Conservation (phyloP, 495 filamentous ascomycete genomes). For the Daldinia concentrica region DNA sequence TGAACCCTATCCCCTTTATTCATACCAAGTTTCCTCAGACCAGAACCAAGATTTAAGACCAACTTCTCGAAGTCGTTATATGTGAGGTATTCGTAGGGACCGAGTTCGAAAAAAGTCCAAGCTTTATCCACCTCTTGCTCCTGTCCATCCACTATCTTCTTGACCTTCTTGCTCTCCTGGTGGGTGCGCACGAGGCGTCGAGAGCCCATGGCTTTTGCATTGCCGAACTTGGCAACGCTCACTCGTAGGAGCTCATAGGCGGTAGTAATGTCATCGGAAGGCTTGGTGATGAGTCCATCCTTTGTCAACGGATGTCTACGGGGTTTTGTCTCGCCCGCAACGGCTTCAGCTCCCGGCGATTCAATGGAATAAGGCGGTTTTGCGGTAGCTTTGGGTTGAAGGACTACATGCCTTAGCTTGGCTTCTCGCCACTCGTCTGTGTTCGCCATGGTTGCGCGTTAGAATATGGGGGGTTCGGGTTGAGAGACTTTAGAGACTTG, state of each 20-base stretch:
- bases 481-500: neutral
- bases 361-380: conserved; percentile 81
- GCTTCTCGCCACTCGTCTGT: conserved; percentile 48
- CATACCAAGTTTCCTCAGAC: conserved; percentile 82
- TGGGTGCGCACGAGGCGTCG: conserved; percentile 86
- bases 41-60: conserved; percentile 76
- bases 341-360: conserved; percentile 72
- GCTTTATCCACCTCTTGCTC: conserved; percentile 92
- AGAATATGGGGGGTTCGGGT: neutral
- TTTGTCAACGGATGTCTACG: conserved; percentile 78
- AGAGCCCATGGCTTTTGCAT: conserved; percentile 83
- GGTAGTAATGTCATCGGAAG: conserved; percentile 78
- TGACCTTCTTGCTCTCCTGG: conserved; percentile 93
- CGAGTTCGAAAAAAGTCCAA: conserved; percentile 96
- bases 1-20: conserved; percentile 77
- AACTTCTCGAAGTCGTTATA: conserved; percentile 89
- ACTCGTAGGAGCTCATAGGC: conserved; percentile 85
- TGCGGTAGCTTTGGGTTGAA: conserved; percentile 66
- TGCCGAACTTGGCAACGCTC: conserved; percentile 83
- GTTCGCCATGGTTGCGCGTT: conserved; percentile 32
- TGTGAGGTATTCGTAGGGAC: conserved; percentile 83
- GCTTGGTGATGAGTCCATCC: conserved; percentile 71
- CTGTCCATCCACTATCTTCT: conserved; percentile 92
- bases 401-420: conserved; percentile 60
- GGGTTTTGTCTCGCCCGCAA: conserved; percentile 90